Percentiles rank a stretch among this genome's conserved stretches.
phyloP scores from a whole-genome alignment of 2,329 filamentous ascomycete species.

The Triangularia setosa region DNA sequence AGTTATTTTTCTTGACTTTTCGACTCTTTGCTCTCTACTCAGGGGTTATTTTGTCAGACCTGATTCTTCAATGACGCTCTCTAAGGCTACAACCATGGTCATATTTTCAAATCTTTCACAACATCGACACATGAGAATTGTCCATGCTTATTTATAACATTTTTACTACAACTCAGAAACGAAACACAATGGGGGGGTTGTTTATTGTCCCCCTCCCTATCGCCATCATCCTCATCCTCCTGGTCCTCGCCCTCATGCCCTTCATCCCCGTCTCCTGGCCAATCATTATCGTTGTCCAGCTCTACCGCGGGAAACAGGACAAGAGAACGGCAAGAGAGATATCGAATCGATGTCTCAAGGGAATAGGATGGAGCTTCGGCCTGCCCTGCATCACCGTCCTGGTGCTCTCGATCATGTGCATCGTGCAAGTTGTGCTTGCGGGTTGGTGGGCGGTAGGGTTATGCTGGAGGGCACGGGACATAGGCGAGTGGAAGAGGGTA shows the following conservation, averaged over 20 bases:
- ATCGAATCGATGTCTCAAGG: neutral
- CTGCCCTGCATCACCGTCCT: constrained; percentile 8
- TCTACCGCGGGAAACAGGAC: neutral
- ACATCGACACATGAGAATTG: too few species aligned
- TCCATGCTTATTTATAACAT: neutral
- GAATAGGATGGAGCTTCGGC: constrained; percentile 7
- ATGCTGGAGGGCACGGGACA: neutral
- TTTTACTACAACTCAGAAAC: neutral
- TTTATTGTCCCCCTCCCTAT: constrained; percentile 10
- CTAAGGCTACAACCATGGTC: neutral
- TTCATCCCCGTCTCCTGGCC: constrained; percentile 5
- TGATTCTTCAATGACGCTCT: neutral
- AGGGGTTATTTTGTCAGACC: too few species aligned
- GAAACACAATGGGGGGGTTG: constrained; percentile 4
- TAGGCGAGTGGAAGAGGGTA: neutral
- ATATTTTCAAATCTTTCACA: neutral
- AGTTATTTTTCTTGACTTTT: neutral
- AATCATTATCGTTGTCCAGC: neutral
- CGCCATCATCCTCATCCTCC: constrained; percentile 7
- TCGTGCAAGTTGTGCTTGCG: constrained; percentile 1
- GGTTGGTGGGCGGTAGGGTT: neutral
- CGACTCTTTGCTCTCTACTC: too few species aligned
- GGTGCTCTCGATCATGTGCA: constrained; percentile 6
- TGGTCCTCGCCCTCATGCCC: constrained; percentile 3
- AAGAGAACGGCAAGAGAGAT: neutral